Base-by-base conservation (phyloP, 306 rosid genomes). In the Abrus pulchellus region DNA sequence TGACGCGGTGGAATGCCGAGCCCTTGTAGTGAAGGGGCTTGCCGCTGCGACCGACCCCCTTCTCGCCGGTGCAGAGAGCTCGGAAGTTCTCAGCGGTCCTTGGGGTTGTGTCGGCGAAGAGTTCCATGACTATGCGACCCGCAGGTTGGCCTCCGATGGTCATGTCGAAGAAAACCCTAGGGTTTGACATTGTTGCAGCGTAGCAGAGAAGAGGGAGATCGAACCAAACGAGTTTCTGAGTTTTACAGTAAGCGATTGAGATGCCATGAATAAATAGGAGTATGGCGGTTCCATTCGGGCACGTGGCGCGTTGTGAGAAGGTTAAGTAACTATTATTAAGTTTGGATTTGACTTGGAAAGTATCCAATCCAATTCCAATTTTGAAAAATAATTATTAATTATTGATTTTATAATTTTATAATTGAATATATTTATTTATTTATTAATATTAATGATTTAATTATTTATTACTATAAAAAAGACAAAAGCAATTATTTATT, bases 81-180 rank as follows among this genome's bases (percentile, higher is more conserved):
- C 99, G 91, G 88, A 94, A 94, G 76, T 94, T 94, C 86, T 94
- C 99, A 9, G 97, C 99, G 6, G 97, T 94, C 11, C 72, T 80
- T 0, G 97, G 97, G 13, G 92, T 88, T 13, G 83, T 78, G 48
- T 93, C 95, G 2, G 97, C 95, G 64, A 1, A 94, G n/a, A 94
- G 97, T 91, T 94, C 97, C 88, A 94, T 93, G 2, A 93, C 78
- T 72, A 94, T 80, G 10, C 99, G 89, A 13, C 98, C 97, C 2
- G 79, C 89, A 0, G 93, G 81, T n/a, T 70, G 55, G 63, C 85
- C 90, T 7, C 94, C 97, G 76, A 92, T 40, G 1, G 90, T 44
- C 88, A 94, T 92, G 64, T 94, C 97, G 10, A 94, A 94, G 86
- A 74, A 94, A 0, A 94, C 97, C 85, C 27, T 91, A 47, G 98